These are phyloP conservation scores for Pseudozyma hubeiensis DNA, from an alignment of 1,284 basidiomycete species.

Conservation along the genomic window DNA sequence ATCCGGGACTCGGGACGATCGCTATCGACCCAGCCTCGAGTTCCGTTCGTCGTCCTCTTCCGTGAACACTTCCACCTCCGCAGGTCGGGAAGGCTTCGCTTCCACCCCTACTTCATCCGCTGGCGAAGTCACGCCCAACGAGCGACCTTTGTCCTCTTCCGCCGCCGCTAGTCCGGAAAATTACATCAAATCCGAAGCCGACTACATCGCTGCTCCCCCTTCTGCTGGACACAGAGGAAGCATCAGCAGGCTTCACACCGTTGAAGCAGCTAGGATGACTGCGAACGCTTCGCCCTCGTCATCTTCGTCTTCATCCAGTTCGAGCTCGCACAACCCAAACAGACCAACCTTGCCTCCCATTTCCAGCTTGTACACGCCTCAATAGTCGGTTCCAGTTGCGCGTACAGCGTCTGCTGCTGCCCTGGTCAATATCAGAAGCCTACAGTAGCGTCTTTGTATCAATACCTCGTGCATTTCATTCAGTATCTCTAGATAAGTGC, in stretches of 20 bases:
- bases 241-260: not conserved
- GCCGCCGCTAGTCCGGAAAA: not conserved
- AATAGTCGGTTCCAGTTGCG: not conserved
- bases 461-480: not conserved
- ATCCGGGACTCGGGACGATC: not conserved
- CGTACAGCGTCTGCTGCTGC: not conserved
- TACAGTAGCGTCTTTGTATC: slow-evolving; percentile 4
- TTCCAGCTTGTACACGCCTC: slow-evolving; percentile 14
- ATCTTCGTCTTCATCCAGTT: not conserved
- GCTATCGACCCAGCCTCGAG: slow-evolving; percentile 21
- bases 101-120: slow-evolving; percentile 22
- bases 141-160: not conserved
- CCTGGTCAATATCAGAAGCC: not conserved
- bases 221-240: slow-evolving; percentile 1
- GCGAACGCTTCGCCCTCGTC: slow-evolving; percentile 2
- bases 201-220: not conserved
- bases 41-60: slow-evolving; percentile 34
- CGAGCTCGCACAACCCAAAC: not conserved
- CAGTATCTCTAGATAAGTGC: too few relatives aligned
- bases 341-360: slow-evolving; percentile 22
- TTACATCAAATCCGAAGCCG: not conserved
- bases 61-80: slow-evolving; percentile 19
- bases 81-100: slow-evolving; percentile 12
- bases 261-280: not conserved
- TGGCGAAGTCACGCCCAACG: slow-evolving; percentile 15